Conservation (phyloP, 768 basidiomycete species). For the Sporobolomyces roseus region DNA sequence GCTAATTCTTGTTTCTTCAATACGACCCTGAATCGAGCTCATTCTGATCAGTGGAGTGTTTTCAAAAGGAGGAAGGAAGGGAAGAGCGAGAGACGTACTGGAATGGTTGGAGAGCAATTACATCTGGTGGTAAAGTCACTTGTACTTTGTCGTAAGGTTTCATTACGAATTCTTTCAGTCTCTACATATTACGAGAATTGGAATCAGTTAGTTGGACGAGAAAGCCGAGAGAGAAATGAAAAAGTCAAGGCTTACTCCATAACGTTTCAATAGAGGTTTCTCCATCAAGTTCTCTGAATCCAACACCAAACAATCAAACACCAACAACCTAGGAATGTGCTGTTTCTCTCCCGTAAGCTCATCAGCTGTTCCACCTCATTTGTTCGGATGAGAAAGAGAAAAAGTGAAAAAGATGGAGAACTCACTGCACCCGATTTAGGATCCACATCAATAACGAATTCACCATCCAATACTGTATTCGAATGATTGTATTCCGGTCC, state of each 20-base stretch:
- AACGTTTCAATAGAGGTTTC: conserved; percentile 75
- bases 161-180: conserved; percentile 75
- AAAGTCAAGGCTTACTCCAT: conserved; percentile 62
- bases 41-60: background rate
- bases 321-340: conserved; percentile 77
- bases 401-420: background rate
- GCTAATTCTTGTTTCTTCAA: conserved; percentile 84
- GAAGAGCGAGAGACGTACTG: conserved; percentile 55
- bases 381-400: no score
- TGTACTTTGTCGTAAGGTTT: conserved; percentile 72
- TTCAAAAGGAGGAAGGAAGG: background rate
- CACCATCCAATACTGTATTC: conserved; percentile 84
- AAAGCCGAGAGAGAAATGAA: background rate
- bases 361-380: no score
- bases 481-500: conserved; percentile 63
- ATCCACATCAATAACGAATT: conserved; percentile 86
- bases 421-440: conserved; percentile 66
- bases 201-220: background rate
- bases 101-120: conserved; percentile 67
- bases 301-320: conserved; percentile 88
- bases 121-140: conserved; percentile 61
- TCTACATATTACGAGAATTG: conserved; percentile 51
- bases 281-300: conserved; percentile 83
- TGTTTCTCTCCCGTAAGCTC: no score
- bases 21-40: conserved; percentile 61